phyloP scores from a whole-genome alignment of 352 stramenopile species.

The Globisporangium spinosum region DNA sequence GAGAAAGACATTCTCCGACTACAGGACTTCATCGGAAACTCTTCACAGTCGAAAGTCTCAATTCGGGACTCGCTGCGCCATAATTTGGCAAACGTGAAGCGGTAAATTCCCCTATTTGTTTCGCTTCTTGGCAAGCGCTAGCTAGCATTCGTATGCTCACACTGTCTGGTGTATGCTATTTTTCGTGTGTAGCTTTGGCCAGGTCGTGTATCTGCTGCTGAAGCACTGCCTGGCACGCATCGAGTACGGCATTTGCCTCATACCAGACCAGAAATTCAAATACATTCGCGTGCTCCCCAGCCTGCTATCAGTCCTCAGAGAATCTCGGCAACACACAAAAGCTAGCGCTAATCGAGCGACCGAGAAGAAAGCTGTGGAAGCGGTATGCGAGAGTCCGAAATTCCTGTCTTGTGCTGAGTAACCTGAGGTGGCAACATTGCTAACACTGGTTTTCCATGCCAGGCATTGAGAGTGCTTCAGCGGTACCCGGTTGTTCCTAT shows the following conservation, averaged over 20 bases:
- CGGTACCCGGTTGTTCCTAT: slow-evolving; percentile 51
- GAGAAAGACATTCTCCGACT: slow-evolving; percentile 55
- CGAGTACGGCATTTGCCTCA: slow-evolving; percentile 32
- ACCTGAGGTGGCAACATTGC: background rate
- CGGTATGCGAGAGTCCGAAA: slow-evolving; percentile 25
- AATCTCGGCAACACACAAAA: slow-evolving; percentile 20
- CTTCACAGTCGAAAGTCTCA: slow-evolving; percentile 46
- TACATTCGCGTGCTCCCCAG: slow-evolving; percentile 48
- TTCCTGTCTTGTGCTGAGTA: background rate
- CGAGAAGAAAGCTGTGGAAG: slow-evolving; percentile 54
- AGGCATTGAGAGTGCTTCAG: slow-evolving; percentile 40
- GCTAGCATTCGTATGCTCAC: background rate
- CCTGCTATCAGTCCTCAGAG: slow-evolving; percentile 46
- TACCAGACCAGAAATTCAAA: slow-evolving; percentile 42
- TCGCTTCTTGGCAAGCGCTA: background rate
- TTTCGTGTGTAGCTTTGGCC: slow-evolving; percentile 40
- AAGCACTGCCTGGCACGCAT: slow-evolving; percentile 46
- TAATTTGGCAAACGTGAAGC: slow-evolving; percentile 68
- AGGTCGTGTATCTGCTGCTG: slow-evolving; percentile 55
- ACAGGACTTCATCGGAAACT: slow-evolving; percentile 61
- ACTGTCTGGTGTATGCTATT: background rate
- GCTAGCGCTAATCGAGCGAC: slow-evolving; percentile 25
- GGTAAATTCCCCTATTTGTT: slow-evolving; percentile 23
- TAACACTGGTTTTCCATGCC: background rate
- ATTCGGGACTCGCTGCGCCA: slow-evolving; percentile 58